Base-by-base conservation (phyloP, 768 basidiomycete genomes). In the Pulveroboletus sp. region DNA sequence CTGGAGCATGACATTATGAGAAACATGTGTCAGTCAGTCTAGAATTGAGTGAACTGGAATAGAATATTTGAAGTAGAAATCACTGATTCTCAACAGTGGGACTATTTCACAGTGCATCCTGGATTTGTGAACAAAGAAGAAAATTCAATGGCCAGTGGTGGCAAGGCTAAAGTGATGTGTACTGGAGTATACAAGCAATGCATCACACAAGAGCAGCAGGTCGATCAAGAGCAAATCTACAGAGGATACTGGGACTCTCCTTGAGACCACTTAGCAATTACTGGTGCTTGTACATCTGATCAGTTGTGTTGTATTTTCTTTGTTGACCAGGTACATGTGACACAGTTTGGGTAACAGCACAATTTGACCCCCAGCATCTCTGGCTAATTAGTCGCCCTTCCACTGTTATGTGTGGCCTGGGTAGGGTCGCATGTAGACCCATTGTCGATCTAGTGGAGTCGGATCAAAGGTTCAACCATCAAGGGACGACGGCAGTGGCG, bases 301-400 rank as follows among this genome's bases (percentile, higher is more conserved):
- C 16, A 9, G n/a, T 38, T 4, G 12, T 1, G 13, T 7, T 36
- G 13, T 13, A 16, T n/a, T 16, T 23, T 31, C n/a, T 2, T 6
- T 46, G n/a, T 38, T 51, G 40, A 51, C 17, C 2, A 13, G 13
- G n/a, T n/a, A n/a, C n/a, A n/a, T n/a, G n/a, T n/a, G n/a, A n/a
- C 35, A 7, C 34, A 49, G 51, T 53, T 25, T 55, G 54, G 54
- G 54, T 43, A 17, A 49, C 20, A 19, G 51, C 6, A 7, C 54
- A 52, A 33, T 45, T 4, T 13, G 43, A 52, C 19, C 1, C 29
- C 9, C 47, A 39, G 2, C 14, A 4, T 7, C 45, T 52, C 27
- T 55, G 51, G 54, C 32, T 40, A 24, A 21, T 55, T 39, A 52
- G 50, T 44, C 14, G n/a, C 16, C 50, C n/a, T n/a, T n/a, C n/a